Conservation (phyloP, 495 filamentous ascomycete species). For the Penicillium canariense region DNA sequence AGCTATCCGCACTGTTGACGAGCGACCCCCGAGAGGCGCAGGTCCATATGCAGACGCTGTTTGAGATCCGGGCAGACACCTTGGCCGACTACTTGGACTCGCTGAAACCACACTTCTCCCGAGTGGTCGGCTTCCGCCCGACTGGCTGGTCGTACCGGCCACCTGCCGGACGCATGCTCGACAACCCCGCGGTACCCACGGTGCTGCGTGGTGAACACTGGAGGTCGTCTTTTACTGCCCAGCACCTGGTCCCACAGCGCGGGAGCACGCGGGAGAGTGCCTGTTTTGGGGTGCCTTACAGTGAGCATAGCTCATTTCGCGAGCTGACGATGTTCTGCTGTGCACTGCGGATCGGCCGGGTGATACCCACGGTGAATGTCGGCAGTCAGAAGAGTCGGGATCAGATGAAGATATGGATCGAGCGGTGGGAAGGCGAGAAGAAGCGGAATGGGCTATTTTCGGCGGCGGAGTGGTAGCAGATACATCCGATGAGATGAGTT, state of each 20-base stretch:
- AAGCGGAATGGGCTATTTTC: conserved; percentile 71
- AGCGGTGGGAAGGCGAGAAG: conserved; percentile 83
- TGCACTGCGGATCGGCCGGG: conserved; percentile 76
- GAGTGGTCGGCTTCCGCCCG: conserved; percentile 88
- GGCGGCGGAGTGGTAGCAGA: conserved; percentile 26
- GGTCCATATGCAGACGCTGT: conserved; percentile 95
- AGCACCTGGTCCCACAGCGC: conserved; percentile 71
- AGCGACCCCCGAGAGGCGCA: conserved; percentile 79
- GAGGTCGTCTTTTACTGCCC: conserved; percentile 62
- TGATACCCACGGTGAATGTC: conserved; percentile 94
- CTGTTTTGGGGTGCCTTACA: conserved; percentile 91
- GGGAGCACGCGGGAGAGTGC: conserved; percentile 73
- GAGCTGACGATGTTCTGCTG: conserved; percentile 94
- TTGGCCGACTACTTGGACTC: conserved; percentile 81
- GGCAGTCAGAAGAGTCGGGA: conserved; percentile 66
- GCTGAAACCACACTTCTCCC: conserved; percentile 73
- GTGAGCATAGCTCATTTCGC: conserved; percentile 89
- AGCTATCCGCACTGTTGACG: conserved; percentile 74
- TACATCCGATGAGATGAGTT: too few species aligned
- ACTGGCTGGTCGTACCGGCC: conserved; percentile 90
- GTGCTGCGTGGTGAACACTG: conserved; percentile 74
- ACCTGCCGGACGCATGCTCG: conserved; percentile 57
- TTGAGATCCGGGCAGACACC: conserved; percentile 85
- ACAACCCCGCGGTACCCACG: conserved; percentile 61
- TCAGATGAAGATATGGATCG: conserved; percentile 89